Conservation (phyloP, 2,329 filamentous ascomycete genomes). For the Phialophora tarda region DNA sequence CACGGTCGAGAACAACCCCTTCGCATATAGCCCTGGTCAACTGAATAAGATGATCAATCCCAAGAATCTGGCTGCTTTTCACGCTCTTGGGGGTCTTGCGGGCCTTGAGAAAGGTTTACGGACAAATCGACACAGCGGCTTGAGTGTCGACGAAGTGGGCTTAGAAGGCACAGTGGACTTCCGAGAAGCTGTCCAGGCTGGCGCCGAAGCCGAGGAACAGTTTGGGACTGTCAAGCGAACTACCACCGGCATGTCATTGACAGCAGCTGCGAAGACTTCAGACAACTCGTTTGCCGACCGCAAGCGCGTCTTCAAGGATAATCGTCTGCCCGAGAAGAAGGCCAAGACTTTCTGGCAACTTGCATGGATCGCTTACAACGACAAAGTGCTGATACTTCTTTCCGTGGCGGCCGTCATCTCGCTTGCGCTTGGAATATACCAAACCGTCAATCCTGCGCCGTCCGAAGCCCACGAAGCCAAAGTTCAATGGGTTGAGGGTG, state of each 20-base stretch:
- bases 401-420: slow-evolving; percentile 72
- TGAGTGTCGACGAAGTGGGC: slow-evolving; percentile 71
- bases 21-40: slow-evolving; percentile 75
- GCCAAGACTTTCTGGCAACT: slow-evolving; percentile 69
- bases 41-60: slow-evolving; percentile 79
- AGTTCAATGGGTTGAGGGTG: slow-evolving; percentile 81
- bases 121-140: slow-evolving; percentile 67
- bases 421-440: slow-evolving; percentile 72
- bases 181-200: slow-evolving; percentile 61
- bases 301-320: slow-evolving; percentile 71
- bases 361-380: slow-evolving; percentile 78
- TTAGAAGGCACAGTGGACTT: slow-evolving; percentile 71
- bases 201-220: slow-evolving; percentile 28
- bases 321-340: slow-evolving; percentile 68
- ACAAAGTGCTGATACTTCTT: slow-evolving; percentile 74
- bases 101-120: slow-evolving; percentile 76
- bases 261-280: slow-evolving; percentile 32
- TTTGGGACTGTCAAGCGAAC: slow-evolving; percentile 36
- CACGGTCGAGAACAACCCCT: slow-evolving; percentile 68
- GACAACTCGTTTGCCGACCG: slow-evolving; percentile 62
- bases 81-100: slow-evolving; percentile 72
- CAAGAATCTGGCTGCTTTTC: slow-evolving; percentile 76
- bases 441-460: slow-evolving; percentile 41
- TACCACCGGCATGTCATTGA: slow-evolving; percentile 33
- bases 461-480: slow-evolving; percentile 49